These are phyloP conservation scores for Aspergillus thermomutatus DNA, from an alignment of 2,329 filamentous ascomycete species.

Conservation along the genomic window DNA sequence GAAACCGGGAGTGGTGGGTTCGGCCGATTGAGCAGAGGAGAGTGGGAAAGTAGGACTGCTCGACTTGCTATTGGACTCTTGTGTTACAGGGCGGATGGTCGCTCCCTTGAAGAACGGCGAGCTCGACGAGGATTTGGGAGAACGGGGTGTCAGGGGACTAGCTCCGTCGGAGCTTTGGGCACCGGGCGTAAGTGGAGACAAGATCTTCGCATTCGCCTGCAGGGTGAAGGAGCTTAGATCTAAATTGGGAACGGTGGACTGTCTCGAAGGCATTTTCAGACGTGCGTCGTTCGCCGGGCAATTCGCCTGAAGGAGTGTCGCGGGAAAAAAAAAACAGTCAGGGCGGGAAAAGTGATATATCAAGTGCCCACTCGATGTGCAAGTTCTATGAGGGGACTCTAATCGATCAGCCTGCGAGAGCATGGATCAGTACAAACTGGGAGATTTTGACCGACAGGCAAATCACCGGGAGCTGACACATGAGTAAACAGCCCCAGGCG, in stretches of 20 bases:
- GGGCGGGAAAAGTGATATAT: slow-evolving; percentile 5
- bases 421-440: not conserved
- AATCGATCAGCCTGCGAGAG: not conserved
- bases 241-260: slow-evolving; percentile 35
- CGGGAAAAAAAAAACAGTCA: not conserved
- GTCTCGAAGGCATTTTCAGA: slow-evolving; percentile 35
- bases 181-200: slow-evolving; percentile 33
- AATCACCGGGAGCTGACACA: not conserved
- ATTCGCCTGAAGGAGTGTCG: not conserved
- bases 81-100: slow-evolving; percentile 41
- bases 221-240: slow-evolving; percentile 34
- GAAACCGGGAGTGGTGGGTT: slow-evolving; percentile 39
- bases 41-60: slow-evolving; percentile 25
- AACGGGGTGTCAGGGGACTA: slow-evolving; percentile 36
- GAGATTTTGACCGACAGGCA: not conserved
- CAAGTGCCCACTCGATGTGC: not conserved
- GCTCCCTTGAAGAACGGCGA: slow-evolving; percentile 36
- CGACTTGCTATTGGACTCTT: slow-evolving; percentile 31
- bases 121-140: slow-evolving; percentile 36
- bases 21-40: slow-evolving; percentile 25
- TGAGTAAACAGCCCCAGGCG: too few relatives aligned
- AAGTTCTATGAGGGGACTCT: not conserved
- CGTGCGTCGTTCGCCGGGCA: slow-evolving; percentile 7
- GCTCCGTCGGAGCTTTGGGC: slow-evolving; percentile 34
- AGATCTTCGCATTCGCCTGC: slow-evolving; percentile 26